A percentile compares a stretch with the other conserved stretches of the same genome.
phyloP scores from a whole-genome alignment of 495 filamentous ascomycete species.

The Neurospora terricola region DNA sequence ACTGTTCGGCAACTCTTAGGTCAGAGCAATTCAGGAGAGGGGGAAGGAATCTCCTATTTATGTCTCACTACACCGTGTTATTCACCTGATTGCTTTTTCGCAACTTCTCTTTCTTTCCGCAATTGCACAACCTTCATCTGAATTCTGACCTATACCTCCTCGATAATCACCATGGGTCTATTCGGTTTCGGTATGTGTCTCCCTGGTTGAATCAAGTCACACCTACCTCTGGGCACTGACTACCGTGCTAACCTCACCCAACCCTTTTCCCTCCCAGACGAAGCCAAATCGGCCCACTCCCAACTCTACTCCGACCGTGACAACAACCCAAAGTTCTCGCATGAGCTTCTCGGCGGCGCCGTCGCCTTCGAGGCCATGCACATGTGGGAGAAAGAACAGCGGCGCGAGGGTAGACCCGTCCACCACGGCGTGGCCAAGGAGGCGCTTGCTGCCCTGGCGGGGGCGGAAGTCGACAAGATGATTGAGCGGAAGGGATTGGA shows the following conservation, averaged over 20 bases:
- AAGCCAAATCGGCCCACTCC: slow-evolving; percentile 45
- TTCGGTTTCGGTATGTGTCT: slow-evolving; percentile 29
- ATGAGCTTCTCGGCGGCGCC: slow-evolving; percentile 66
- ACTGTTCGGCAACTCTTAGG: neutral
- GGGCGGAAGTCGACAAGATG: slow-evolving; percentile 68
- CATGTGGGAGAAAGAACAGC: slow-evolving; percentile 67
- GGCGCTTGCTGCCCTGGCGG: slow-evolving; percentile 57
- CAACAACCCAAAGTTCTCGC: slow-evolving; percentile 52
- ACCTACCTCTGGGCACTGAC: neutral
- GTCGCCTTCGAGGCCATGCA: slow-evolving; percentile 76
- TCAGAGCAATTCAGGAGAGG: neutral
- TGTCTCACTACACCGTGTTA: neutral
- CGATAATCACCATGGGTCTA: slow-evolving; percentile 19
- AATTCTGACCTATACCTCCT: slow-evolving; percentile 1
- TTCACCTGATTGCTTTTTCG: neutral
- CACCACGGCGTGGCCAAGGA: slow-evolving; percentile 72
- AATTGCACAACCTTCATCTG: neutral
- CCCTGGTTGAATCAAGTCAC: neutral
- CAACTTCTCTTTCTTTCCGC: neutral
- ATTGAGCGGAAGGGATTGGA: slow-evolving; percentile 71
- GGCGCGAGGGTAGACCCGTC: slow-evolving; percentile 59
- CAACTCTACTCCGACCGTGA: slow-evolving; percentile 41
- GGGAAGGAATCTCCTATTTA: neutral
- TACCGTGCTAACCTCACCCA: neutral
- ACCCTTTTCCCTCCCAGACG: slow-evolving; percentile 12